Evolutionary conservation across 768 basidiomycete species (phyloP).

Genomic region (Lactifluus echinatus): DNA sequence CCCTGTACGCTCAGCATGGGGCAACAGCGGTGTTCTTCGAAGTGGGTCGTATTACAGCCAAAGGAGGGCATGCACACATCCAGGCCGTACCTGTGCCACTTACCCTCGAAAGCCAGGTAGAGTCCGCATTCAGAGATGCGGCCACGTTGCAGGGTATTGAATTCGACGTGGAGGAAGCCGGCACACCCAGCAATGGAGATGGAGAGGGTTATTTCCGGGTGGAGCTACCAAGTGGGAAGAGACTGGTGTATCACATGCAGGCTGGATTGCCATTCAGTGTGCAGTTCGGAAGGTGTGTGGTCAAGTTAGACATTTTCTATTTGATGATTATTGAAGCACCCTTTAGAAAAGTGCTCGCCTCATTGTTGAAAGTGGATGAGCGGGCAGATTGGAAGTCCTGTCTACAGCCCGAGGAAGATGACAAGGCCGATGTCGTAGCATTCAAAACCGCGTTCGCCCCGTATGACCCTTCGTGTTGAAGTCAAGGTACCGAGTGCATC

Average conservation of each 20-base stretch:
- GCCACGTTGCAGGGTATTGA: conserved; percentile 58
- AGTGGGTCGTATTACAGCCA: conserved; percentile 70
- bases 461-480: conserved; percentile 48
- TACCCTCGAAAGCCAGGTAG: conserved; percentile 53
- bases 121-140: conserved; percentile 62
- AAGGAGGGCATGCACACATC: conserved; percentile 92
- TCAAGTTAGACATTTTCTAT: background rate
- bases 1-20: conserved; percentile 62
- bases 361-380: conserved; percentile 65
- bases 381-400: conserved; percentile 92
- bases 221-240: conserved; percentile 78
- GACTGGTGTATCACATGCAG: conserved; percentile 79
- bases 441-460: conserved; percentile 80
- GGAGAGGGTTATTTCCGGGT: conserved; percentile 83
- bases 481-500: background rate
- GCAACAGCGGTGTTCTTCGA: conserved; percentile 76
- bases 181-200: conserved; percentile 45
- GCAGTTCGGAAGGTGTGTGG: conserved; percentile 84
- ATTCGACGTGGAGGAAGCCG: conserved; percentile 65
- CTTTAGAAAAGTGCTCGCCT: conserved; percentile 70
- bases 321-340: background rate
- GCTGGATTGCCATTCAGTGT: conserved; percentile 73
- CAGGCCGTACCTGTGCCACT: conserved; percentile 75
- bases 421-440: conserved; percentile 68
- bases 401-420: conserved; percentile 72